phyloP scores from a whole-genome alignment of 805 yeast species.

The Ascoidea asiatica region DNA sequence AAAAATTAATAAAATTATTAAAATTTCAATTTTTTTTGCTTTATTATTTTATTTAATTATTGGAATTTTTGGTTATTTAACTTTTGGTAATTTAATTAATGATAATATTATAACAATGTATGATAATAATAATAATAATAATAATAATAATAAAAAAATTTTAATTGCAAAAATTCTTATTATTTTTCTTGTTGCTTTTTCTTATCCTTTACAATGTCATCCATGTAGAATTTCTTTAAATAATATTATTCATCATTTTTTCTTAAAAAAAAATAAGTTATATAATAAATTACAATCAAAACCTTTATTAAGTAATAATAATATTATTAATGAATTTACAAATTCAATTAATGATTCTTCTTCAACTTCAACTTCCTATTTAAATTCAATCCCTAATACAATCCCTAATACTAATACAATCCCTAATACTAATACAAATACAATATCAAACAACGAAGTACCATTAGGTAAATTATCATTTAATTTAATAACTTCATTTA shows the following conservation, averaged over 20 bases:
- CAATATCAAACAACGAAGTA: conserved; percentile 1
- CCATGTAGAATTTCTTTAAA: conserved; percentile 78
- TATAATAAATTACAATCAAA: background rate
- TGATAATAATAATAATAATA: conserved; percentile 48
- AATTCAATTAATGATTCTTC: background rate
- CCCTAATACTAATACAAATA: background rate
- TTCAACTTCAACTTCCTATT: background rate
- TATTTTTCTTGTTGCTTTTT: conserved; percentile 63
- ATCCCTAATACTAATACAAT: background rate
- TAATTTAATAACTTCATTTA: conserved; percentile 24
- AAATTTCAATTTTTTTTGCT: conserved; percentile 45
- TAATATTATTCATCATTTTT: conserved; percentile 46
- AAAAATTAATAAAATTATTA: conserved; percentile 32
- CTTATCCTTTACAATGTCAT: conserved; percentile 85
- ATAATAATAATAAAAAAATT: conserved; percentile 44
- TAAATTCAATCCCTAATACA: background rate
- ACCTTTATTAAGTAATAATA: too few species aligned
- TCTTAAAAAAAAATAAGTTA: conserved; percentile 6
- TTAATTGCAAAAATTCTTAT: conserved; percentile 73
- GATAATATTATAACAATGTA: conserved; percentile 78
- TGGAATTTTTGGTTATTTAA: conserved; percentile 72
- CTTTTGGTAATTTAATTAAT: conserved; percentile 69
- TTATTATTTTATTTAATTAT: conserved; percentile 50
- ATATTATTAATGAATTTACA: background rate
- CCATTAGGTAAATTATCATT: conserved; percentile 16